These are phyloP conservation scores for Alternaria arbusti DNA, from an alignment of 2,329 filamentous ascomycete genomes.

Conservation along the genomic window DNA sequence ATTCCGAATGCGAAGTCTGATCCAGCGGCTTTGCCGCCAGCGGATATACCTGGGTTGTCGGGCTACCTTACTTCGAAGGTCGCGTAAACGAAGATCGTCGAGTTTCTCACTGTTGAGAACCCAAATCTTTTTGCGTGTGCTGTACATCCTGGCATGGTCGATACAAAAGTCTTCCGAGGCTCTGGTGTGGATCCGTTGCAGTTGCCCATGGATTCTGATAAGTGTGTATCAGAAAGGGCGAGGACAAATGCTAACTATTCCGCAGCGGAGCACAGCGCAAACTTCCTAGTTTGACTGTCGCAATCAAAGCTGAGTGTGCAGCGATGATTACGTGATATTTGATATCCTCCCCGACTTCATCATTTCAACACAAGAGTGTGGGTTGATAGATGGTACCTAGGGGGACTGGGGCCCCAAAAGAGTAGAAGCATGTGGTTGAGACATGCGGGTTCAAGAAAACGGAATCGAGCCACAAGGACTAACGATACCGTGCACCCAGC, in stretches of 20 bases:
- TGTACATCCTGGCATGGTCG: no score
- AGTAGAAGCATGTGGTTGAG: not conserved
- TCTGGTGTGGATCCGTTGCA: not conserved
- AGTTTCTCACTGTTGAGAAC: no score
- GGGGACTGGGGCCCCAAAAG: not conserved
- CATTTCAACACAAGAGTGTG: not conserved
- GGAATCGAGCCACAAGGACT: not conserved
- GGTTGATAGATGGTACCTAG: not conserved
- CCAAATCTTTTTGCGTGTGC: no score
- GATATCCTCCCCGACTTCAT: not conserved
- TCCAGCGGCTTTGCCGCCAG: not conserved
- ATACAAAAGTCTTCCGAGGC: not conserved
- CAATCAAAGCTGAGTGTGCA: conserved; percentile 14
- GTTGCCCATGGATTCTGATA: not conserved
- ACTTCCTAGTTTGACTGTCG: conserved; percentile 38
- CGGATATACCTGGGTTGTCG: not conserved
- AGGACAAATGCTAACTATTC: conserved; percentile 7
- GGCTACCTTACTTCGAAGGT: not conserved
- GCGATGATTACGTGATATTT: not conserved
- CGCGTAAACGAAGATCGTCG: not conserved
- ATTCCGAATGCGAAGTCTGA: not conserved
- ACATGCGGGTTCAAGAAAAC: not conserved
- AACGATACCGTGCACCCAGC: not conserved
- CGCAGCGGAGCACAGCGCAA: conserved; percentile 6
- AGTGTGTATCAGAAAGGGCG: not conserved